Base-by-base conservation (phyloP, 257 asterid species). In the Handroanthus guayacan region DNA sequence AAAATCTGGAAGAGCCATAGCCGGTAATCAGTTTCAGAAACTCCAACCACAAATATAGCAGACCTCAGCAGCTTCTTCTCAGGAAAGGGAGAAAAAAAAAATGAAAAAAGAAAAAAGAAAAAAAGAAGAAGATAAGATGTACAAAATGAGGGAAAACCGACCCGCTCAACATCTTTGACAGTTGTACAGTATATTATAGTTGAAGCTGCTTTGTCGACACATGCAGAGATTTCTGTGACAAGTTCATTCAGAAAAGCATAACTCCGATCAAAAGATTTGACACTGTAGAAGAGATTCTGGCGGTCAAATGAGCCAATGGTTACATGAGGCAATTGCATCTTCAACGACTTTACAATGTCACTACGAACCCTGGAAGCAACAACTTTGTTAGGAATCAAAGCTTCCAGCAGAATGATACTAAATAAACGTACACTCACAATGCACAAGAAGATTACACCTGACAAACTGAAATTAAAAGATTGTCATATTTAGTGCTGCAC, bases 221-320 rank as follows among this genome's bases (percentile, higher is more conserved):
- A 86, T 62, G 85, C 66, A 45, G 87, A 82, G 69, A 92, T 82
- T 78, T 90, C 93, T 67, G 69, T 82, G 80, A 92, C 89, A 79
- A 94, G 87, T 75, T 89, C 92, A 60, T 80, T 72, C 78, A 92
- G 54, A 87, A 92, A 90, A 75, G 86, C 75, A 20, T 52, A 79
- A 52, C 96, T 76, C 55, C 87, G 92, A 51, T 80, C 88, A 82
- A 89, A 82, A 76, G 89, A 73, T 79, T 87, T 87, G 75, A 86
- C 97, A 58, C 90, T 90, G 82, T 94, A 92, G 87, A 90, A 90
- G 80, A 94, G 94, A 83, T 94, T 94, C 66, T 86, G 82, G 72
- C 99, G 99, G 82, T 94, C 97, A 75, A 94, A 94, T 66, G 99
- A 92, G 64, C 99, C 99, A 78, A 92, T 83, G 78, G 92, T 84